Evolutionary conservation across 495 filamentous ascomycete genomes (phyloP), one percentile per base, ranked within the genome.

Genomic region (Talaromyces nanjingensis): DNA sequence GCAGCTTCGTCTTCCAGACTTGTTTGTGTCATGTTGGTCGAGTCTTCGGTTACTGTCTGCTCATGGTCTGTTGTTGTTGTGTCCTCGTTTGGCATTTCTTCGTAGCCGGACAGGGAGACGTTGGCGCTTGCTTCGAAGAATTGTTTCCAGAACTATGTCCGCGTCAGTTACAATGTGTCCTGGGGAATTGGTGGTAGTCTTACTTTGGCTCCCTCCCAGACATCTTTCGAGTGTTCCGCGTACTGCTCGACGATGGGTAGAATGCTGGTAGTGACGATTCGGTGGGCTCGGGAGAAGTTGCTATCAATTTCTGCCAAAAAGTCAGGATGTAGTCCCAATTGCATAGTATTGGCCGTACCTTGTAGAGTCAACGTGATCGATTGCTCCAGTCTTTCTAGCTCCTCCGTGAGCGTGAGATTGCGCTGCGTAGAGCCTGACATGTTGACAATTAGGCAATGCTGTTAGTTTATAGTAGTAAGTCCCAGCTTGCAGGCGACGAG

Each of bases 41-140:
- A 80, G 55, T 81, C 83, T 66, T 84, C 79, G 6, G 76, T 76
- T 39, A 73, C 73, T 14, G 79, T 80, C 25, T 83, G 78, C 33
- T 84, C 83, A 29, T 83, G 79, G 6, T 73, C 71, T 0, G 31
- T 77, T 80, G 56, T 59, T 34, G 33, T 59, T 31, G 74, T 72
- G 25, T 76, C 76, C 22, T 84, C 85, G 33, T 76, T 76, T 22
- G 84, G 85, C 57, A 83, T 74, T 69, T 96, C 94, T 74, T 96
- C 93, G 73, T 98, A 97, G 58, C 92, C 92, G 11, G 92, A 96
- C n/a, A 98, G 84, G 2, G 92, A 94, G 25, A 98, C 93, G 69
- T 98, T 98, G 72, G 94, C 94, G 53, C 90, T 94, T 62, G 93
- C 91, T 77, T 98, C 94, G 77, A 98, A 98, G 84, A 98, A 98